These are phyloP conservation scores for Trichocladium uniseriatum DNA, from an alignment of 495 filamentous ascomycete genomes.

Conservation along the genomic window DNA sequence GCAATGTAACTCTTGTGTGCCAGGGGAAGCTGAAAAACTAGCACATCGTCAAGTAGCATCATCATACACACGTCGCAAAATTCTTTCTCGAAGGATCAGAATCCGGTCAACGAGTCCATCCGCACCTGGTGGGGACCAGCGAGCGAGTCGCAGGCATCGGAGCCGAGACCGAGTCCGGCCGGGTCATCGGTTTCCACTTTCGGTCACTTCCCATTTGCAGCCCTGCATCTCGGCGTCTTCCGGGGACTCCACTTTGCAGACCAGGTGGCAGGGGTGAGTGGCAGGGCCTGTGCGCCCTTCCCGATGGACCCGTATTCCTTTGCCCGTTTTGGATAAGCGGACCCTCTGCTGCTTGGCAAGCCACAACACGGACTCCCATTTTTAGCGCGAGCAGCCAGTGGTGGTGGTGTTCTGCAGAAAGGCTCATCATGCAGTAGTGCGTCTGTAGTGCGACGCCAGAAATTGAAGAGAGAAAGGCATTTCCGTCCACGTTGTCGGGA, in stretches of 20 bases:
- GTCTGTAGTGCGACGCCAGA: constrained; percentile 4
- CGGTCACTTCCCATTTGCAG: not conserved
- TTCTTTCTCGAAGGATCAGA: no score
- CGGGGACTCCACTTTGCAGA: not conserved
- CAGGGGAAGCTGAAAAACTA: no score
- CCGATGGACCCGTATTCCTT: not conserved
- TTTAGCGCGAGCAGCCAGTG: not conserved
- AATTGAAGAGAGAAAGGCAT: not conserved
- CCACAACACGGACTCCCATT: not conserved
- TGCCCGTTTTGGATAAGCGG: not conserved
- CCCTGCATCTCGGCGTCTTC: constrained; percentile 5
- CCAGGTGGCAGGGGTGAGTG: no score
- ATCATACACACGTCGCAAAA: no score
- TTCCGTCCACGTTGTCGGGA: not conserved
- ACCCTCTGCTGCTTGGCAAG: not conserved
- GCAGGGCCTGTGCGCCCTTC: not conserved
- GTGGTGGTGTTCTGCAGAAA: no score
- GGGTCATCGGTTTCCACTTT: not conserved
- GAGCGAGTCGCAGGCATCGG: not conserved
- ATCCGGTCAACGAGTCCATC: no score
- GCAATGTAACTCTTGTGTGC: no score
- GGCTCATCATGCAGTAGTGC: constrained; percentile 11
- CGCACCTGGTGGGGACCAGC: no score
- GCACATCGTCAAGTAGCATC: no score
- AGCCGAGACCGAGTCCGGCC: constrained; percentile 7